Evolutionary conservation across 2,329 filamentous ascomycete genomes (phyloP).

Genomic region (Diaporthe sp.): DNA sequence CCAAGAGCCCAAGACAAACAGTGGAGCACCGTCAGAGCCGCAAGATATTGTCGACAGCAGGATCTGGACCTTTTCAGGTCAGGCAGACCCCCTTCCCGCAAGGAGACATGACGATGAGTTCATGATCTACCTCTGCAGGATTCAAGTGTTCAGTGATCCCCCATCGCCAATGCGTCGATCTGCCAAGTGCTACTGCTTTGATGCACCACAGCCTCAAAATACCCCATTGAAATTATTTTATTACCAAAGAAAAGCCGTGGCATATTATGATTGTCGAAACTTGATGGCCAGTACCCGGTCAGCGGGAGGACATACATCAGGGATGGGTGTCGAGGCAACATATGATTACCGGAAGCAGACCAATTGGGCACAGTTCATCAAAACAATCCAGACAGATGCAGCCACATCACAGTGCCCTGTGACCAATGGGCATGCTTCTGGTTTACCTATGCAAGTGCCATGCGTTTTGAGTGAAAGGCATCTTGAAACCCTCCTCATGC

Average conservation of each 20-base stretch:
- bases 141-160: neutral
- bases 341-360: neutral
- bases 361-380: neutral
- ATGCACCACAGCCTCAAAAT: neutral
- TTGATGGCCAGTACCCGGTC: neutral
- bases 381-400: neutral
- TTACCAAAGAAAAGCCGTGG: neutral
- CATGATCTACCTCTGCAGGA: neutral
- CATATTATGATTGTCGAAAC: neutral
- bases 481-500: slow-evolving; percentile 1
- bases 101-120: neutral
- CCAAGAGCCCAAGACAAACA: slow-evolving; percentile 1
- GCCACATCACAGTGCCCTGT: neutral
- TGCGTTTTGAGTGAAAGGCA: neutral
- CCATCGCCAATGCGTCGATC: slow-evolving; percentile 8
- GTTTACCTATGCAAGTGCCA: neutral
- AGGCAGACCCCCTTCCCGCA: neutral
- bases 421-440: neutral
- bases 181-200: neutral
- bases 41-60: neutral
- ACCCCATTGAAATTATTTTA: neutral
- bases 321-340: neutral
- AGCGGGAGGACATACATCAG: neutral
- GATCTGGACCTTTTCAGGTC: neutral
- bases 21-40: neutral